These are phyloP conservation scores for Rhizopogon vesiculosus DNA, from an alignment of 768 basidiomycete species.

Conservation along the genomic window DNA sequence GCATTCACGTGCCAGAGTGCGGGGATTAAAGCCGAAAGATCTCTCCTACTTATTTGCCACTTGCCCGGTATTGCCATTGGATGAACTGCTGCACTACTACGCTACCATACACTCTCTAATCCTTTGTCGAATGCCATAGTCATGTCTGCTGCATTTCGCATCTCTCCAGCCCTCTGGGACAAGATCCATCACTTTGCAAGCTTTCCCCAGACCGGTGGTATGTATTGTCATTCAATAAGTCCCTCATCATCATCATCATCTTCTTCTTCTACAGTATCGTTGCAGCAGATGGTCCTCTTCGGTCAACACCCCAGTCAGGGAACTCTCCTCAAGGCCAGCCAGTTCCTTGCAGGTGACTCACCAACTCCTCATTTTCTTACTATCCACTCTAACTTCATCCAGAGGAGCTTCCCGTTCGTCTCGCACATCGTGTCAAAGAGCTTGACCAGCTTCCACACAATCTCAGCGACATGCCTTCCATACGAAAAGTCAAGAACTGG, in stretches of 20 bases:
- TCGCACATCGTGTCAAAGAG: conserved; percentile 95
- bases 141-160: conserved; percentile 55
- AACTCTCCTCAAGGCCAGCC: conserved; percentile 86
- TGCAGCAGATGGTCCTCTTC: conserved; percentile 97
- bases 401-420: conserved; percentile 93
- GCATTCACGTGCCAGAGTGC: no score
- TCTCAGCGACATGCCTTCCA: conserved; percentile 85
- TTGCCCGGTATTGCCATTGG: no score
- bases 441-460: conserved; percentile 92
- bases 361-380: conserved; percentile 7
- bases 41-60: no score
- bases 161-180: conserved; percentile 79
- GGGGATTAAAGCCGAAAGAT: no score
- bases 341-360: conserved; percentile 75
- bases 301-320: conserved; percentile 96
- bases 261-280: conserved; percentile 55
- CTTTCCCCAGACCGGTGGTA: conserved; percentile 90
- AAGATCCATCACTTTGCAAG: conserved; percentile 87
- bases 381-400: conserved; percentile 1
- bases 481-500: conserved; percentile 96
- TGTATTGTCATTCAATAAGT: conserved; percentile 16
- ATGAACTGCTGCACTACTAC: no score
- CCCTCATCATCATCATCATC: not conserved
- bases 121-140: not conserved
- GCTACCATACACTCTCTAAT: no score